phyloP scores from a whole-genome alignment of 2,329 filamentous ascomycete species.

The Nigrograna mackinnonii region DNA sequence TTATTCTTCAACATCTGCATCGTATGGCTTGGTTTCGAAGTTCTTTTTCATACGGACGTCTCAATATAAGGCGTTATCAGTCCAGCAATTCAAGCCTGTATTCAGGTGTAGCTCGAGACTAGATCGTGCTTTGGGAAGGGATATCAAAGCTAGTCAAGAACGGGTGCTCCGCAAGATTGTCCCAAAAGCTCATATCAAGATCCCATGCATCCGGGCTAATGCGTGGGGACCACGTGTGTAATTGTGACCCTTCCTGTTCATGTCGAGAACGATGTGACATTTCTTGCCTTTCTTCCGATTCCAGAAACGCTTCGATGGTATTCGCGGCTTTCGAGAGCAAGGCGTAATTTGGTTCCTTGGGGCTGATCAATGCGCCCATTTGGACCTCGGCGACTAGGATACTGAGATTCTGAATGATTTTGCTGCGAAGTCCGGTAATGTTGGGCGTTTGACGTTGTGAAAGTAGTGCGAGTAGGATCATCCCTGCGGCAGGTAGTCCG shows the following conservation, averaged over 20 bases:
- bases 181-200: neutral
- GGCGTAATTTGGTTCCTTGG: neutral
- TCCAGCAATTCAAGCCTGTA: too few relatives aligned
- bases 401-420: constrained; percentile 31
- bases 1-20: too few relatives aligned
- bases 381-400: constrained; percentile 36
- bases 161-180: neutral
- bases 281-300: neutral
- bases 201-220: neutral
- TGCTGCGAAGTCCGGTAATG: constrained; percentile 7
- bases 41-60: too few relatives aligned
- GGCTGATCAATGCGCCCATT: constrained; percentile 17
- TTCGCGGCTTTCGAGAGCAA: neutral
- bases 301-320: neutral
- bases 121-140: too few relatives aligned
- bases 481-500: constrained; percentile 37
- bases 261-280: neutral
- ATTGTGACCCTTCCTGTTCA: neutral
- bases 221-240: neutral
- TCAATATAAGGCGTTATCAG: too few relatives aligned
- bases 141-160: too few relatives aligned
- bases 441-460: neutral
- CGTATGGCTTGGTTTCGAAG: too few relatives aligned
- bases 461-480: constrained; percentile 27
- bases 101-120: too few relatives aligned